phyloP scores from a whole-genome alignment of 306 rosid genomes.

The Calophaca sinica region DNA sequence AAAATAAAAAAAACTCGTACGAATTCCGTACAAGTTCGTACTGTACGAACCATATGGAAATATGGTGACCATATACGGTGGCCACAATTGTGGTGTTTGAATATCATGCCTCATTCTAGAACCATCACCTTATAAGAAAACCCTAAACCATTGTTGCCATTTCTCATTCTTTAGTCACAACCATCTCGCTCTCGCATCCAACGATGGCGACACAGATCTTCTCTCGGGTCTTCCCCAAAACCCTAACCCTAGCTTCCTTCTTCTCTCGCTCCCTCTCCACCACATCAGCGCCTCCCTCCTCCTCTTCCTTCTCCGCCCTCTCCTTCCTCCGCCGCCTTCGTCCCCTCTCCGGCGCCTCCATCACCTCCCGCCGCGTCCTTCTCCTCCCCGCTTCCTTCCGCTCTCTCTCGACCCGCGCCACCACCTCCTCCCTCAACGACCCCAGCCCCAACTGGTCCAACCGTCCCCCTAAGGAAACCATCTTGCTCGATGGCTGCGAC shows the following conservation, averaged over 20 bases:
- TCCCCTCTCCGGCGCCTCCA: constrained; percentile 65
- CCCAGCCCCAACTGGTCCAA: constrained; percentile 96
- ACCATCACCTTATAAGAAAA: constrained; percentile 32
- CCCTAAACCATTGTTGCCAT: constrained; percentile 42
- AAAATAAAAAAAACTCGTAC: no score
- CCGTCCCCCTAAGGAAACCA: constrained; percentile 93
- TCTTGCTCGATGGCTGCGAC: constrained; percentile 93
- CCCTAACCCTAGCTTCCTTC: constrained; percentile 51
- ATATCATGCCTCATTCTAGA: no score
- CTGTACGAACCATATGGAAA: no score
- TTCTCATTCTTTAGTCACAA: neutral
- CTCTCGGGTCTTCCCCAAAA: constrained; percentile 65
- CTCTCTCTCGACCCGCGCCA: constrained; percentile 71
- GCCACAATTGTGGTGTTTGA: no score
- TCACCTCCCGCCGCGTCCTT: constrained; percentile 31
- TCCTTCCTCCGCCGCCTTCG: constrained; percentile 72
- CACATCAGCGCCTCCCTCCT: neutral
- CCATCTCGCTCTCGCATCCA: neutral
- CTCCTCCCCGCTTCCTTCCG: constrained; percentile 42
- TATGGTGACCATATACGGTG: no score
- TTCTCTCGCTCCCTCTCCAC: constrained; percentile 53
- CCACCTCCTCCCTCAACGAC: constrained; percentile 87
- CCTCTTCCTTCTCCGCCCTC: constrained; percentile 47
- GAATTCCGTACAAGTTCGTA: no score
- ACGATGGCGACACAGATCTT: constrained; percentile 73